phyloP scores from a whole-genome alignment of 2,329 filamentous ascomycete genomes.

The Hymenoscyphus albidus region DNA sequence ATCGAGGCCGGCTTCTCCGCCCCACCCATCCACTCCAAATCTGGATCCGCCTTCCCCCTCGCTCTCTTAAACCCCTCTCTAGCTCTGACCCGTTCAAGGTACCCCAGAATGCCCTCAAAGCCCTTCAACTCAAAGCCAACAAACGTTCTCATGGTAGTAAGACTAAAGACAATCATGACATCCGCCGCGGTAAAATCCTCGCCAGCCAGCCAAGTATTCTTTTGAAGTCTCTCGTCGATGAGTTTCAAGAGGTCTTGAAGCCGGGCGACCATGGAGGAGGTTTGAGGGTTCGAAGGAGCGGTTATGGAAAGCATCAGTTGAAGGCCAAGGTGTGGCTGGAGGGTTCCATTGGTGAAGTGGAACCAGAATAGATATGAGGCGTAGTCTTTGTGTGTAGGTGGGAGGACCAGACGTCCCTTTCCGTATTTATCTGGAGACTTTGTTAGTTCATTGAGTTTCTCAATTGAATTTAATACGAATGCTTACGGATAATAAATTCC shows the following conservation, averaged over 20 bases:
- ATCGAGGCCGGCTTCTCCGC: conserved; percentile 9
- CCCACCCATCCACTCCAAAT: conserved; percentile 35
- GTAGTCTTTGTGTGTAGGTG: conserved; percentile 46
- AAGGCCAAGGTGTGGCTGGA: conserved; percentile 40
- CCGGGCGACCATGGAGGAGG: neutral
- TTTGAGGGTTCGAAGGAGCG: neutral
- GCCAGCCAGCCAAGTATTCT: neutral
- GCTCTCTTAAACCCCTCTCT: conserved; percentile 46
- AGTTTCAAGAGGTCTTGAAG: neutral
- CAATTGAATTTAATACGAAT: neutral
- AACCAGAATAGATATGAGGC: conserved; percentile 63
- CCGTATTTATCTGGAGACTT: conserved; percentile 40
- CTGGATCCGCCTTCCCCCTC: conserved; percentile 48
- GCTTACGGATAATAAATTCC: conserved; percentile 45
- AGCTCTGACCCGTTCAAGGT: conserved; percentile 42
- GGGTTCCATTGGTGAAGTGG: conserved; percentile 50
- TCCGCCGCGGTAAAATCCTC: neutral
- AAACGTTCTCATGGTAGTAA: neutral
- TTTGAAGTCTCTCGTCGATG: neutral
- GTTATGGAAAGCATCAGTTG: neutral
- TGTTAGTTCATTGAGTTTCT: neutral
- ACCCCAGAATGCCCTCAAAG: conserved; percentile 40
- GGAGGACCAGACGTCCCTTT: conserved; percentile 45
- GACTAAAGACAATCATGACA: neutral
- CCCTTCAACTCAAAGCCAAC: neutral